Percentiles rank a stretch among this genome's conserved stretches.
These are phyloP conservation scores for Echinosophora koreensis DNA, from an alignment of 306 rosid species.

Conservation along the genomic window DNA sequence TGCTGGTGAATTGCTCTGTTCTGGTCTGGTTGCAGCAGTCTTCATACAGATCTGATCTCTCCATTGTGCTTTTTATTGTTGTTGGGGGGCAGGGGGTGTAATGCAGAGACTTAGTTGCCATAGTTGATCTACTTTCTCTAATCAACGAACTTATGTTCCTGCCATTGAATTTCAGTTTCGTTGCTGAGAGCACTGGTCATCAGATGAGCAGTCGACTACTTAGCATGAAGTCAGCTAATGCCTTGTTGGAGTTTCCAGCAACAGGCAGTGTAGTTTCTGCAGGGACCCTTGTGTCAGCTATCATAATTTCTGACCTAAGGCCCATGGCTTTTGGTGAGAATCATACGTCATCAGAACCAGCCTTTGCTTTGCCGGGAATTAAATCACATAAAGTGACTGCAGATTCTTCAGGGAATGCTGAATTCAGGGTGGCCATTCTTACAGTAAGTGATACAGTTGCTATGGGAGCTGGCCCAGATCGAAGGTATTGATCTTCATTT, in stretches of 20 bases:
- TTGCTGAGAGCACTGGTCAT: constrained; percentile 91
- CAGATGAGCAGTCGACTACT: constrained; percentile 89
- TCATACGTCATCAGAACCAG: constrained; percentile 44
- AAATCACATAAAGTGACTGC: constrained; percentile 46
- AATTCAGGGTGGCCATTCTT: constrained; percentile 77
- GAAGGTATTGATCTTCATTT: constrained; percentile 67
- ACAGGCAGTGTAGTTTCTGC: constrained; percentile 64
- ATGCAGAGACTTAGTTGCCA: background rate
- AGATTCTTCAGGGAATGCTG: constrained; percentile 52
- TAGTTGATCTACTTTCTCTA: constrained; percentile 25
- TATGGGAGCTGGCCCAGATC: constrained; percentile 87
- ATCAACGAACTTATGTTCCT: constrained; percentile 20
- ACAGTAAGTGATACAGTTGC: constrained; percentile 97
- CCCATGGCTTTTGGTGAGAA: constrained; percentile 39
- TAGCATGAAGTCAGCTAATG: constrained; percentile 92
- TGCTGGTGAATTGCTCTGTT: constrained; percentile 24
- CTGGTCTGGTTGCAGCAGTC: constrained; percentile 18
- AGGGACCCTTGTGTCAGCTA: constrained; percentile 73
- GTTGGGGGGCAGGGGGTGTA: background rate
- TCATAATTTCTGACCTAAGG: constrained; percentile 73
- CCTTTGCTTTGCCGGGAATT: constrained; percentile 44
- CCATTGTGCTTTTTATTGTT: background rate
- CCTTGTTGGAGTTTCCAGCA: constrained; percentile 87
- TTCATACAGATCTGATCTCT: constrained; percentile 24
- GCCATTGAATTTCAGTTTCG: constrained; percentile 68